A percentile compares a stretch with the other conserved stretches of the same genome.
Evolutionary conservation across 164 flowering plant species (phyloP).

Genomic region (Vitis labrusca): DNA sequence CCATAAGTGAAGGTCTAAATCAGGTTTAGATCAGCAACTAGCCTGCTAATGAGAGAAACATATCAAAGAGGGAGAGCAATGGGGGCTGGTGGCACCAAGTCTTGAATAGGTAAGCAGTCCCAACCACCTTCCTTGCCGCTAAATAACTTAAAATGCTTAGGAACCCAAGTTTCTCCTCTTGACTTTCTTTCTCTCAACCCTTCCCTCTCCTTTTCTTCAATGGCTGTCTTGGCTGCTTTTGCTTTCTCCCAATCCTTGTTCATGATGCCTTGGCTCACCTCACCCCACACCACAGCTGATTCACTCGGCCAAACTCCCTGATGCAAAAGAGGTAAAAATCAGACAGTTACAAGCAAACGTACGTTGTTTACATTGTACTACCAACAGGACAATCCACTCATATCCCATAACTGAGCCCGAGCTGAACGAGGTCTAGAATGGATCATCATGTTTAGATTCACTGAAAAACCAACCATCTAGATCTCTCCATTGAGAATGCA

Average conservation of each 20-base stretch:
- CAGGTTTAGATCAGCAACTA: not conserved
- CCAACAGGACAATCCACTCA: too few relatives aligned
- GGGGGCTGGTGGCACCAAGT: conserved; percentile 57
- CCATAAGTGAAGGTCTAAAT: too few relatives aligned
- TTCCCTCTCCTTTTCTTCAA: conserved; percentile 68
- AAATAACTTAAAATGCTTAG: conserved; percentile 57
- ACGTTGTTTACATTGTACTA: too few relatives aligned
- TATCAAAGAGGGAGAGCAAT: conserved; percentile 39
- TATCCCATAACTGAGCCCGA: too few relatives aligned
- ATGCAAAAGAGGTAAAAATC: not conserved
- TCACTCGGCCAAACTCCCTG: conserved; percentile 65
- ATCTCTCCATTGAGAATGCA: too few relatives aligned
- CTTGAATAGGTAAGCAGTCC: conserved; percentile 49
- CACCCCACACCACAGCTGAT: conserved; percentile 72
- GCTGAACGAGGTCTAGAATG: too few relatives aligned
- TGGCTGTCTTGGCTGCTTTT: conserved; percentile 53
- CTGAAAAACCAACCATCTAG: too few relatives aligned
- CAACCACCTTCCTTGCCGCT: conserved; percentile 46
- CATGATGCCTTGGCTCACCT: conserved; percentile 57
- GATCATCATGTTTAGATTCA: too few relatives aligned
- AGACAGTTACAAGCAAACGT: not conserved
- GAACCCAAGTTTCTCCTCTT: conserved; percentile 53
- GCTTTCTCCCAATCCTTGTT: conserved; percentile 74
- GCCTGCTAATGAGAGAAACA: not conserved
- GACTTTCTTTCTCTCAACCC: conserved; percentile 43